A percentile compares a stretch with the other conserved stretches of the same genome.
Evolutionary conservation across 1,139 yeast species (phyloP).

Genomic region (Kodamaea ohmeri): DNA sequence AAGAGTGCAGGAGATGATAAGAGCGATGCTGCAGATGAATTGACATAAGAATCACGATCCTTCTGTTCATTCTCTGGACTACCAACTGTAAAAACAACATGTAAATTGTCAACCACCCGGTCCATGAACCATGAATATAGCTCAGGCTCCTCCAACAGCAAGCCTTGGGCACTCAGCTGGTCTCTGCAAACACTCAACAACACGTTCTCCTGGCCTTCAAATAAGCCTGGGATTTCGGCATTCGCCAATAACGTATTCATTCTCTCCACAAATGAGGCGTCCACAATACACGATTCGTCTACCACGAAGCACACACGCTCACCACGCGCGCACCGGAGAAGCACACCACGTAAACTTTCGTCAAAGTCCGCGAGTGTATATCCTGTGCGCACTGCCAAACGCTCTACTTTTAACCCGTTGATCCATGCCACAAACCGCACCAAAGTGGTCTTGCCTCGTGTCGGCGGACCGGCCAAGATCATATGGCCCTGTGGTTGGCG

Average conservation of each 20-base stretch:
- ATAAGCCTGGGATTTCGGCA: conserved; percentile 89
- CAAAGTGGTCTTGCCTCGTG: conserved; percentile 79
- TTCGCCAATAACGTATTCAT: conserved; percentile 92
- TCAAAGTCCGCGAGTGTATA: conserved; percentile 70
- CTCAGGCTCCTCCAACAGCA: conserved; percentile 63
- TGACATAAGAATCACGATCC: no score
- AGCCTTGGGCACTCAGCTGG: conserved; percentile 58
- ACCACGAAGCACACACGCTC: conserved; percentile 70
- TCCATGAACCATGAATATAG: conserved; percentile 75
- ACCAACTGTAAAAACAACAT: conserved; percentile 67
- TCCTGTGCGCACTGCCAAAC: conserved; percentile 54
- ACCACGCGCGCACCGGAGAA: conserved; percentile 49
- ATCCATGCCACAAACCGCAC: conserved; percentile 89
- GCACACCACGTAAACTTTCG: conserved; percentile 51
- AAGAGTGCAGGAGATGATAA: conserved; percentile 86
- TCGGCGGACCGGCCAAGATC: conserved; percentile 81
- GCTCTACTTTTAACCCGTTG: conserved; percentile 67
- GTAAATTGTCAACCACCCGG: conserved; percentile 69
- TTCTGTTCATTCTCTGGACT: background rate
- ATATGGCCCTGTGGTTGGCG: conserved; percentile 88
- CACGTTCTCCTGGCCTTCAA: conserved; percentile 68
- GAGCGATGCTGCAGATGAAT: conserved; percentile 27
- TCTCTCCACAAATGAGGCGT: conserved; percentile 79
- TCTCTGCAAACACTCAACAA: conserved; percentile 59
- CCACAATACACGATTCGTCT: conserved; percentile 77